Evolutionary conservation across 768 basidiomycete genomes (phyloP), one percentile per base, ranked within the genome.

Genomic region (Lanmaoa pseudosensibilis): DNA sequence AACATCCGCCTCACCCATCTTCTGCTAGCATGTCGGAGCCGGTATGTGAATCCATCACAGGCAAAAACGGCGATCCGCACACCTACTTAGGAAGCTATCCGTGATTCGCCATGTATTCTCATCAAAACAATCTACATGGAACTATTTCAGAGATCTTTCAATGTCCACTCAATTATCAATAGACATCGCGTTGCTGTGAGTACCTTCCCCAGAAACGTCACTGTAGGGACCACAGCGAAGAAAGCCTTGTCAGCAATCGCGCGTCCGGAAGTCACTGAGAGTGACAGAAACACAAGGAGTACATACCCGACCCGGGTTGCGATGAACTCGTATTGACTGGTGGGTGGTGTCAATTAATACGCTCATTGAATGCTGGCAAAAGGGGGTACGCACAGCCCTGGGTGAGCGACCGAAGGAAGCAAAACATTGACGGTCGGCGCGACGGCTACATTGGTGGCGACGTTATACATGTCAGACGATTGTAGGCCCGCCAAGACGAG

Each of bases 401-500:
- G 43, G 8, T 25, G 2, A 3, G 2, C 1, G 25, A 45, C 44
- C 11, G 1, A 2, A 45, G 44, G 44, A 30, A 45, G 2, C 2
- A 0, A 0, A 2, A n/a, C 1, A 18, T 9, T 2, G 43, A 18
- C 2, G 12, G 9, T 18, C 4, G 16, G 0, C 25, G 4, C 1
- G 18, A 30, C 10, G 3, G 16, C 1, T 2, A 4, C 30, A 4
- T 13, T 3, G 5, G 5, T 1, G 25, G 5, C 3, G 5, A 25
- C 2, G 23, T 6, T 8, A 25, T 44, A 44, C 16, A 4, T 16
- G 10, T 44, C 43, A 44, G 2, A 2, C 15, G 16, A 16, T 1
- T 1, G 5, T 9, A 0, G 1, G 13, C 9, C 16, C 23, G 6
- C 1, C 43, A 45, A n/a, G 13, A 8, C 0, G 37, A 50, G 7